Base-by-base conservation (phyloP, 345 rosid species). In the Acer yangbiense region DNA sequence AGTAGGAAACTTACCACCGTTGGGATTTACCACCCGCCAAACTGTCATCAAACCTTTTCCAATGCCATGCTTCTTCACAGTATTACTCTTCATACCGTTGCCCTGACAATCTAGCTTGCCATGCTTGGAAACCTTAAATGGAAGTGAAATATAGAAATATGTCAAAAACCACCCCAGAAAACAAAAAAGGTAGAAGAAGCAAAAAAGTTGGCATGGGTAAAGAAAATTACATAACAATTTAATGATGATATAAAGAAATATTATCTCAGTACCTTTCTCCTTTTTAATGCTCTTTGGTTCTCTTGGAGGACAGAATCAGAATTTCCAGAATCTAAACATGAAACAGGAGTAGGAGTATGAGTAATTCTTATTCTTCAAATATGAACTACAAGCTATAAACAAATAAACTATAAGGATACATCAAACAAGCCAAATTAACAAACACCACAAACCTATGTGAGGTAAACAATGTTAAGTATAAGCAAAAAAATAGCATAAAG, bases 31-130 rank as follows among this genome's bases (percentile, higher is more conserved):
- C 58, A 87, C 90, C 68, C 86, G 84, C 99, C 98, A 94, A 55
- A 85, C 92, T 64, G 97, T 89, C 98, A 96, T 96, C 85, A 96
- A 88, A 58, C 97, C 98, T 82, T 96, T 96, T 27, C 99, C 99
- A n/a, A 92, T 89, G 78, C 98, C 99, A 87, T 96, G 97, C 77
- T 87, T 96, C 84, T 18, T 90, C 70, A 63, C 78, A 35, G 85
- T 82, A 78, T 74, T 78, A 72, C 74, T 82, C 69, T 78, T 69
- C 66, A 73, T 62, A 65, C 44, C 65, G 73, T 71, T 69, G 70
- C 78, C 81, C 80, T 71, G 83, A 68, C 44, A 21, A 78, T 68
- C 73, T 43, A 76, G 35, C 61, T 63, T 55, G 43, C 55, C 71
- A 66, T 68, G 48, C 78, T 68, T 76, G 71, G 79, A 77, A 71